These are phyloP conservation scores for Daedaleopsis nitida DNA, from an alignment of 768 basidiomycete genomes.

Conservation along the genomic window DNA sequence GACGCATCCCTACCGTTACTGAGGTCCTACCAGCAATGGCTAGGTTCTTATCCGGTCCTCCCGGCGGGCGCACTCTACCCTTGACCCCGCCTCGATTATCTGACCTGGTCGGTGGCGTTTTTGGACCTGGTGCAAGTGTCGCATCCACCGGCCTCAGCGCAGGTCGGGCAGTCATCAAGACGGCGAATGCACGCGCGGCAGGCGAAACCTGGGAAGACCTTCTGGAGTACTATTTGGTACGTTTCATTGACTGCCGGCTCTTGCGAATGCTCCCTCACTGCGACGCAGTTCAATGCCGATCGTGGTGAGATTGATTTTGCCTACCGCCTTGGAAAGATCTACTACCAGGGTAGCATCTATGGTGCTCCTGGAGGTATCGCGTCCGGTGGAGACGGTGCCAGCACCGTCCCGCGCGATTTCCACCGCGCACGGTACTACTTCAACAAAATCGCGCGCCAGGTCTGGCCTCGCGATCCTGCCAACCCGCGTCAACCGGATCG, in stretches of 20 bases:
- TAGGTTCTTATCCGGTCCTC: constrained; percentile 81
- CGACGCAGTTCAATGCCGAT: constrained; percentile 86
- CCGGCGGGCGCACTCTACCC: constrained; percentile 86
- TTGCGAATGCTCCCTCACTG: constrained; percentile 11
- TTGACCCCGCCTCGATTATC: constrained; percentile 81
- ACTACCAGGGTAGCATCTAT: constrained; percentile 95
- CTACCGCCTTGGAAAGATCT: constrained; percentile 91
- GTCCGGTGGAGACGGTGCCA: constrained; percentile 91
- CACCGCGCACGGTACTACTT: constrained; percentile 82
- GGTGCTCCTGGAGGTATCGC: constrained; percentile 73
- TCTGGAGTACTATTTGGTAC: constrained; percentile 86
- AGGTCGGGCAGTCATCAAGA: constrained; percentile 76
- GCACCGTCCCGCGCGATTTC: constrained; percentile 82
- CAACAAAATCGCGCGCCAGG: constrained; percentile 72
- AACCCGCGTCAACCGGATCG: constrained; percentile 44
- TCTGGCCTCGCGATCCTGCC: constrained; percentile 85
- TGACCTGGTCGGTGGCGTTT: constrained; percentile 91
- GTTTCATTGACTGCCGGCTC: constrained; percentile 16
- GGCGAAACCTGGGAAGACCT: constrained; percentile 96
- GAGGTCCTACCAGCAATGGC: constrained; percentile 60
- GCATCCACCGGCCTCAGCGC: constrained; percentile 83
- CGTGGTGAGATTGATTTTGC: constrained; percentile 88
- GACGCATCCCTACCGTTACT: neutral
- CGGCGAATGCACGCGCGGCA: constrained; percentile 77
- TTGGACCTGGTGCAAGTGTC: constrained; percentile 91